Evolutionary conservation across 225 moss, liverwort and hornwort genomes (phyloP), one percentile per base, ranked within the genome.

Genomic region (Neckera pumila): DNA sequence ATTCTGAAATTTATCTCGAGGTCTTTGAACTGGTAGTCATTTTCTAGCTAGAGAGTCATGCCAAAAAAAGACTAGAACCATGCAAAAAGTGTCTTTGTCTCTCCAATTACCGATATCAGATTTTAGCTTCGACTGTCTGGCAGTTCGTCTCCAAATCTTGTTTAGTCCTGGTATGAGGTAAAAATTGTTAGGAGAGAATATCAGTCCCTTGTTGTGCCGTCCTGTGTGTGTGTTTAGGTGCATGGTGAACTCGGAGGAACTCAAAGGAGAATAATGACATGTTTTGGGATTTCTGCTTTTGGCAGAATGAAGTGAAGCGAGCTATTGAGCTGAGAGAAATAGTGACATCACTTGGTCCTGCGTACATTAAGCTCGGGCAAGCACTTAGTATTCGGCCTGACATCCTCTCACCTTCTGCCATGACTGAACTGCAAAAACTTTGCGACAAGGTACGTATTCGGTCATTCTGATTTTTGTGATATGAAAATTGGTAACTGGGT

Each of bases 351-450:
- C 92, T 99, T 65, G 99, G 99, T 89, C 99, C 99, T 17, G 99
- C 99, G n/a, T 99, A 99, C 90, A 99, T 99, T 69, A 99, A 99
- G 91, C 99, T 99, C 45, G 99, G 99, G 76, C 99, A 99, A 93
- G 99, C 99, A 57, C 95, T 99, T 65, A 97, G 97, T 82, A 99
- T 99, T 76, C 94, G 99, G 64, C 99, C 99, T 51, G 99, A 99
- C 88, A 92, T 99, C 89, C 96, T 99, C 74, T 99, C 99, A 45
- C 99, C 99, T 60, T 93, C 95, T 90, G 99, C 99, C 87, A 99
- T 99, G 99, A 97, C 96, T 67, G 99, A 99, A 90, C 92, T 99
- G 76, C 99, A 99, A 91, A 99, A 99, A 94, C 99, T 99, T n/a
- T 99, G 99, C 88, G 99, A 97, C 77, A 99, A 99, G 97, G 98